Conservation (phyloP, 805 yeast genomes). For the Candida silvicultrix region DNA sequence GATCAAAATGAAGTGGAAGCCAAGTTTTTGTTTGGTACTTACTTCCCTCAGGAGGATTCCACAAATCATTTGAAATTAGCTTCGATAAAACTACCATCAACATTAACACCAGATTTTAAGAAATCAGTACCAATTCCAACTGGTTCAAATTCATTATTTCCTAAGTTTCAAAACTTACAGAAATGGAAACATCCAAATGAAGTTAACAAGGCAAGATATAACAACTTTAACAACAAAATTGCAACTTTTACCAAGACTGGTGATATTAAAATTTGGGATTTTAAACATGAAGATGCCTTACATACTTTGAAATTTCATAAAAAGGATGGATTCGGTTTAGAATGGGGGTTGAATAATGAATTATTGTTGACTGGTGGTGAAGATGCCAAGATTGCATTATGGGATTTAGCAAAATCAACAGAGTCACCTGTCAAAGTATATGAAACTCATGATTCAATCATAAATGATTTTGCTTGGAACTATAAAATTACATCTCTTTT, state of each 20-base stretch:
- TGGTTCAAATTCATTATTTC: constrained; percentile 23
- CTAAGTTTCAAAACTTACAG: constrained; percentile 31
- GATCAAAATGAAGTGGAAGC: constrained; percentile 27
- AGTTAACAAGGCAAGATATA: constrained; percentile 53
- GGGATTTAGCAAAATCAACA: constrained; percentile 43
- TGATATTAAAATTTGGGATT: constrained; percentile 37
- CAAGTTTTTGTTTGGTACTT: constrained; percentile 43
- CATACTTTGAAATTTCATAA: constrained; percentile 45
- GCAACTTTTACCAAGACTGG: constrained; percentile 33
- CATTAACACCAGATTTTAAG: constrained; percentile 32
- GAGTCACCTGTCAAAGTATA: constrained; percentile 40
- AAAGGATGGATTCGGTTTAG: constrained; percentile 63
- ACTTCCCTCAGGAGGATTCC: constrained; percentile 25
- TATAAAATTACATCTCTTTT: constrained; percentile 36
- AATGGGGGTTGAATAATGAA: constrained; percentile 51
- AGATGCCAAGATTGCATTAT: constrained; percentile 61
- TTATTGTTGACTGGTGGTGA: constrained; percentile 57
- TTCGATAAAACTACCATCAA: constrained; percentile 31
- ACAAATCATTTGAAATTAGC: constrained; percentile 41
- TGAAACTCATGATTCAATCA: constrained; percentile 44
- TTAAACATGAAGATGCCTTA: constrained; percentile 14
- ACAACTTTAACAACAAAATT: constrained; percentile 20
- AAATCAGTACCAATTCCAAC: constrained; percentile 21
- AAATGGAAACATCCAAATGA: constrained; percentile 54
- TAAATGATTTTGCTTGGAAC: constrained; percentile 66